A percentile compares a stretch with the other conserved stretches of the same genome.
Conservation (phyloP, 108 stramenopile species). For the Parmales sp. region DNA sequence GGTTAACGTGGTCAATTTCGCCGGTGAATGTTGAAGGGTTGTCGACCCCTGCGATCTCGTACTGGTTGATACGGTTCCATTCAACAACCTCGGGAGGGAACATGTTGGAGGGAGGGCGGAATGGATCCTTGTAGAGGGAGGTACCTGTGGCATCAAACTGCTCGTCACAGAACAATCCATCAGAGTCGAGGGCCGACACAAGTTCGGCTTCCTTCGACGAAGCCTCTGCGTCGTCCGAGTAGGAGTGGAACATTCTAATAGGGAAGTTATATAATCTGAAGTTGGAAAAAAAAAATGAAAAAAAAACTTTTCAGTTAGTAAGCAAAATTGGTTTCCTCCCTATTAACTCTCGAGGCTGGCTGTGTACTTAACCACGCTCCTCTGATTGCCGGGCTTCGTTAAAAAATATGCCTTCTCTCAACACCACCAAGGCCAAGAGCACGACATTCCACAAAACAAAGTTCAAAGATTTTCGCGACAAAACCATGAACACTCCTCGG, state of each 20-base stretch:
- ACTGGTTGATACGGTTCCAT: not conserved
- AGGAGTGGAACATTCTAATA: too few species aligned
- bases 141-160: not conserved
- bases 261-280: too few species aligned
- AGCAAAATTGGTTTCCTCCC: too few species aligned
- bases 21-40: not conserved
- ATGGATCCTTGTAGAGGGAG: not conserved
- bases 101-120: not conserved
- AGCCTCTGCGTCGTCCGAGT: not conserved
- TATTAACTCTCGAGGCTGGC: too few species aligned
- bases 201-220: not conserved
- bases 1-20: not conserved
- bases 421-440: too few species aligned
- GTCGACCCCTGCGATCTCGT: not conserved
- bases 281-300: too few species aligned
- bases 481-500: not conserved
- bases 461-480: not conserved
- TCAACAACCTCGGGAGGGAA: constrained; percentile 3
- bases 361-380: too few species aligned
- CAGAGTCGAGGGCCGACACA: not conserved
- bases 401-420: too few species aligned
- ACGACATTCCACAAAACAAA: too few species aligned
- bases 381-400: too few species aligned
- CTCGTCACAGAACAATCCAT: not conserved
- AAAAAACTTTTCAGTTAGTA: too few species aligned